Base-by-base conservation (phyloP, 2,329 filamentous ascomycete genomes). In the Fusarium verrucosum region DNA sequence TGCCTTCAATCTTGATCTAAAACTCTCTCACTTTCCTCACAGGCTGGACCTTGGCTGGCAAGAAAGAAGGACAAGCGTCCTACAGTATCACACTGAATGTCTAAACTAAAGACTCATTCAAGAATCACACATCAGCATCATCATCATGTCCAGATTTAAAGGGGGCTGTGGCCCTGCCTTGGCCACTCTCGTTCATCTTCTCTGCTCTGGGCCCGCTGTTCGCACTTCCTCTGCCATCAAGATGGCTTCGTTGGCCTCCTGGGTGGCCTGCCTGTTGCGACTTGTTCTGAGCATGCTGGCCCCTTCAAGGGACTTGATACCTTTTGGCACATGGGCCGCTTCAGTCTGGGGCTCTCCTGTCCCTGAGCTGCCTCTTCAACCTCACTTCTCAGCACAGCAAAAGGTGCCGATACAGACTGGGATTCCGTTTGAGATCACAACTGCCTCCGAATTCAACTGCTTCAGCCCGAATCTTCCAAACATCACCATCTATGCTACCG, bases 401-500 rank as follows among this genome's bases (percentile, higher is more conserved):
- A 67, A 66, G 13, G 58, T 61, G 25, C 65, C 62, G 9, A 46
- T 62, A 41, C 65, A 67, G 30, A 62, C 51, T 20, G 50, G 42
- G 4, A 46, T 52, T 5, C 49, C 55, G 2, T 46, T 44, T 43
- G 56, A 56, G 22, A 46, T 42, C 32, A 42, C 51, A n/a, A 28
- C 40, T 22, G 55, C 61, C 14, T 52, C 61, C 19, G 66, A 65
- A 17, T 72, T 72, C 59, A 62, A 70, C 58, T 72, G 70, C 57
- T 51, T 71, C 66, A 64, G 57, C 44, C 55, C 66, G 10, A 64
- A 53, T 49, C 77, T 85, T 1, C 83, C 83, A 10, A 86, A 85
- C 66, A 76, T 87, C 47, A 86, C 83, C 57, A 84, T 87, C 60
- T 85, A 84, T 63, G 81, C 81, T 7, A 85, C 82, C 7, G 85